These are phyloP conservation scores for Mycena kentingensis DNA, from an alignment of 768 basidiomycete genomes.

Conservation along the genomic window DNA sequence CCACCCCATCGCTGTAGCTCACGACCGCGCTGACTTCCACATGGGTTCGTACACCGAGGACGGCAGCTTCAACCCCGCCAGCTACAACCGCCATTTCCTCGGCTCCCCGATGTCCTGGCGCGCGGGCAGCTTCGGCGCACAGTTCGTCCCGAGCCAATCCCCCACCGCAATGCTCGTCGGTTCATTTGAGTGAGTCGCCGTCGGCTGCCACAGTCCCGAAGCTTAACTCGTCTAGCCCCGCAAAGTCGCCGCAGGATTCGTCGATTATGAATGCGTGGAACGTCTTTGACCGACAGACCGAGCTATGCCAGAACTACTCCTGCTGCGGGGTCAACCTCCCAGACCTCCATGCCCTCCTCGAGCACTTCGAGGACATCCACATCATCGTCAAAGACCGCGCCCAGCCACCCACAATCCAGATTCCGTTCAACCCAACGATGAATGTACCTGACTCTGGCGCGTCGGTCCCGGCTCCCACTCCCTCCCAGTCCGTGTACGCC, in stretches of 20 bases:
- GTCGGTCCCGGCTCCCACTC: slow-evolving; percentile 35
- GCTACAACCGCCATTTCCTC: slow-evolving; percentile 67
- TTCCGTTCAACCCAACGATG: slow-evolving; percentile 48
- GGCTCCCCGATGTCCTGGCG: slow-evolving; percentile 77
- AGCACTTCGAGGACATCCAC: slow-evolving; percentile 91
- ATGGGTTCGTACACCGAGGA: slow-evolving; percentile 54
- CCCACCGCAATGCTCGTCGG: slow-evolving; percentile 63
- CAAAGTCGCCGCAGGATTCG: slow-evolving; percentile 17
- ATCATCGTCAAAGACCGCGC: slow-evolving; percentile 66
- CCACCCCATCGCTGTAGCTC: slow-evolving; percentile 46
- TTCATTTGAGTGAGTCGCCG: slow-evolving; percentile 61
- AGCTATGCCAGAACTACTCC: slow-evolving; percentile 83
- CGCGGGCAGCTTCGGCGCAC: slow-evolving; percentile 62
- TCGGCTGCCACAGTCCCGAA: slow-evolving; percentile 14
- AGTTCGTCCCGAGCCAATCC: slow-evolving; percentile 59
- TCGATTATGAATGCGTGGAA: slow-evolving; percentile 67
- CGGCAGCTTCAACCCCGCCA: slow-evolving; percentile 61
- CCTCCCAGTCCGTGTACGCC: slow-evolving; percentile 37
- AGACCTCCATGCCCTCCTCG: slow-evolving; percentile 81
- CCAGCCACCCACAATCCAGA: slow-evolving; percentile 42
- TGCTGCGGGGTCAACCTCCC: slow-evolving; percentile 79
- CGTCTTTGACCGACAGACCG: slow-evolving; percentile 69
- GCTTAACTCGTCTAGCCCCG: slow-evolving; percentile 1
- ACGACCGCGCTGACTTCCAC: slow-evolving; percentile 25
- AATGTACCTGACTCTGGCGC: slow-evolving; percentile 32